Evolutionary conservation across 202 grass and related monocot species (phyloP), one percentile per base, ranked within the genome.

Genomic region (Schoenoplectus tabernaemontani): DNA sequence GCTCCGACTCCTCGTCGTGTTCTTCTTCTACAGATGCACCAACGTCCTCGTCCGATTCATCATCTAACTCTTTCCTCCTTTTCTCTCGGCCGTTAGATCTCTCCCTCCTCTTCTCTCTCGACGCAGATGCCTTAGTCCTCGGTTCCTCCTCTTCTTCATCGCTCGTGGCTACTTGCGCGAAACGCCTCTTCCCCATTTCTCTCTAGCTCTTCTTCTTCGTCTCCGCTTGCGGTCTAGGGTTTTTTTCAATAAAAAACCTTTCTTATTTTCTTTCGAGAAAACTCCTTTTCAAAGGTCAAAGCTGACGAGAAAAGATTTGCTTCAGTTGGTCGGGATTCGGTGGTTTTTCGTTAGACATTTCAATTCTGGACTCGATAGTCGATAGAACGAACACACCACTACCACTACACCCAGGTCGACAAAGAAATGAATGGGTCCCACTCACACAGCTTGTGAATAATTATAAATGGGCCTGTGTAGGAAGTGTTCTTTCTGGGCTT

Each of bases 181-280:
- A 84, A 36, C 91, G 85, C 34, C 91, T 87, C 78, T 87, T 87
- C 26, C 91, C 86, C 91, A 93, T 93, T 64, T 60, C 74, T 74
- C 47, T 48, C 76, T 71, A 46, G 83, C 68, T 26, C 22, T 16
- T 6, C 32, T 11, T 15, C 57, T n/a, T n/a, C n/a, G n/a, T n/a
- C n/a, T n/a, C n/a, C n/a, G n/a, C n/a, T n/a, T n/a, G n/a, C n/a
- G n/a, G n/a, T 19, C 61, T 62, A 56, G 38, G 80, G 68, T 78
- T 74, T 78, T 24, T 44, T 23, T 33, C 59, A 62, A 23, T 16
- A 11, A 50, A 72, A 72, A 72, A 24, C 42, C 42, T 71, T 26
- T 17, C 6, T 12, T 51, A n/a, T 16, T 41, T 37, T 51, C 33
- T 61, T 39, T 26, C 66, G 17, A 3, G 38, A 65, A 65, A 65